These are phyloP conservation scores for Pelargonium nanum DNA, from an alignment of 345 rosid genomes.

Conservation along the genomic window DNA sequence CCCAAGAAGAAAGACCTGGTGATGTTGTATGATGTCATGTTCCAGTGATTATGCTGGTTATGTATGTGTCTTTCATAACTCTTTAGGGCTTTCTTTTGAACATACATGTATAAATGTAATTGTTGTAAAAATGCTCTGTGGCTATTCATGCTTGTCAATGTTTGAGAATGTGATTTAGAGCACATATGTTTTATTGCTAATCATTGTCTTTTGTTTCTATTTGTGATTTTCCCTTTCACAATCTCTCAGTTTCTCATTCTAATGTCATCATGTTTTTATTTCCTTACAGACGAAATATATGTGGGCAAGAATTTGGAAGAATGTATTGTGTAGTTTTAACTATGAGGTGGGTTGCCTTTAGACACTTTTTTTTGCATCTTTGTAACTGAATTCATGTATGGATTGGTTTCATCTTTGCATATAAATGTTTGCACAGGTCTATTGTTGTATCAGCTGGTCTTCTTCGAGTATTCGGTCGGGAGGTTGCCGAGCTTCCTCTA, in stretches of 20 bases:
- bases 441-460: constrained; percentile 91
- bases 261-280: constrained; percentile 6
- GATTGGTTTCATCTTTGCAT: not conserved
- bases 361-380: not conserved
- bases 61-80: not conserved
- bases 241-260: constrained; percentile 3
- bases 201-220: not conserved
- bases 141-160: not conserved
- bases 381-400: not conserved
- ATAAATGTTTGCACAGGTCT: constrained; percentile 31
- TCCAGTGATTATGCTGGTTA: not conserved
- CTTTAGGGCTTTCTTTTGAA: no score
- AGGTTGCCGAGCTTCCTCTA: constrained; percentile 95
- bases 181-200: not conserved
- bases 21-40: not conserved
- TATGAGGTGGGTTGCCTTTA: constrained; percentile 45
- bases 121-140: not conserved
- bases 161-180: not conserved
- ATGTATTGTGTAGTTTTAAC: constrained; percentile 72
- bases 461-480: constrained; percentile 78
- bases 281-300: constrained; percentile 74
- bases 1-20: no score
- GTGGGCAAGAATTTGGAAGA: constrained; percentile 97
- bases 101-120: no score
- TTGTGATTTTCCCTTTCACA: not conserved